Base-by-base conservation (phyloP, 345 rosid genomes). In the Eutrema japonicum region DNA sequence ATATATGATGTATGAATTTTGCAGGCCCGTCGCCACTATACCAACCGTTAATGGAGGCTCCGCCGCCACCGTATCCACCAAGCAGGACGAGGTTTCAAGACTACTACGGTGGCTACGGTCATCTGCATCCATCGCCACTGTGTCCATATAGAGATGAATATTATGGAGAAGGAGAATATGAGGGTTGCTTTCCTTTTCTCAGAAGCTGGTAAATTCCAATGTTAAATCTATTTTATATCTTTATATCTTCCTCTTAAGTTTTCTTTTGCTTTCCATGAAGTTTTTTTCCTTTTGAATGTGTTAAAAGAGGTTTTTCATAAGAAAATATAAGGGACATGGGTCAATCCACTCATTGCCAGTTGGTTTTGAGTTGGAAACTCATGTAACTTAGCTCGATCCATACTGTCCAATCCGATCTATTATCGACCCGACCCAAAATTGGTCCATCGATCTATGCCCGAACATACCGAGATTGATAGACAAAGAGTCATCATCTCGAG, bases 111-210 rank as follows among this genome's bases (percentile, higher is more conserved):
- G 64, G 70, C 60, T 62, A 62, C 35, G 57, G 74, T 42, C 79
- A 62, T 46, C 59, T 1, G 0, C 70, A 68, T 53, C 74, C 81
- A 52, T 71, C 77, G 42, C 79, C 64, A 8, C 54, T 64, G 48
- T 75, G 37, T 71, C 69, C 73, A 30, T 63, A 37, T 51, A 68
- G 46, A 67, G 77, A 75, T 57, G 66, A 70, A 72, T 62, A 66
- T 59, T 75, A 60, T 9, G 35, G 64, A 52, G 79, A 68, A 43
- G n/a, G 78, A 60, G 74, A 75, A 62, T 68, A 52, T 75, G 70
- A 2, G 5, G 79, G 70, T 14, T 75, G 69, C 58, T 75, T 46
- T 46, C 58, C 74, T 26, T 68, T 75, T 37, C 58, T 68, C 4
- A 75, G 79, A 69, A 75, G 58, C 58, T 76, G 79, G 79, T 76